phyloP scores from a whole-genome alignment of 345 rosid species.

The Rhizophora apiculata region DNA sequence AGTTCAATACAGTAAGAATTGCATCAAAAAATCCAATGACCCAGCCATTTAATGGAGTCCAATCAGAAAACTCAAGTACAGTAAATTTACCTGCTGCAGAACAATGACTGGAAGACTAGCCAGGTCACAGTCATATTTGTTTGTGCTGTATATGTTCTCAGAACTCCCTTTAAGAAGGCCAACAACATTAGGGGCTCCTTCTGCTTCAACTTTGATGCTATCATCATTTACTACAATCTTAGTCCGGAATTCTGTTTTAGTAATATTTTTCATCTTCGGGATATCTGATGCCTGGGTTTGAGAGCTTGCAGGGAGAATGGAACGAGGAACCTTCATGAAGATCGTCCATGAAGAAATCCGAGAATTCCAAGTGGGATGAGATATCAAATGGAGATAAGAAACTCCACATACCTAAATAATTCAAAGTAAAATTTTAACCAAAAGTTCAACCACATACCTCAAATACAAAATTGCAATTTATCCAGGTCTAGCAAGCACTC shows the following conservation, averaged over 20 bases:
- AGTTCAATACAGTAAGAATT: too few relatives aligned
- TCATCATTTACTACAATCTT: constrained; percentile 75
- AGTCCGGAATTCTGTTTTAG: constrained; percentile 75
- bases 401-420: constrained; percentile 62
- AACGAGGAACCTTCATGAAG: constrained; percentile 70
- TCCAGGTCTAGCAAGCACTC: constrained; percentile 13
- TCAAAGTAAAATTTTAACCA: constrained; percentile 3
- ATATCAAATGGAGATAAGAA: constrained; percentile 77
- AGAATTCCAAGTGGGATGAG: constrained; percentile 95
- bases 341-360: constrained; percentile 91
- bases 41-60: too few relatives aligned
- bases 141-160: constrained; percentile 54
- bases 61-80: background rate
- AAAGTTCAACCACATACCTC: background rate
- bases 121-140: constrained; percentile 78
- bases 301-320: constrained; percentile 51
- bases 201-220: constrained; percentile 71
- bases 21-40: too few relatives aligned
- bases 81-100: constrained; percentile 73
- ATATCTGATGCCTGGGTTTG: constrained; percentile 35
- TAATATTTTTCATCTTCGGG: constrained; percentile 37
- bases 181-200: constrained; percentile 83
- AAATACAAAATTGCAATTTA: background rate
- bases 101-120: constrained; percentile 72
- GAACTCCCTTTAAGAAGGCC: constrained; percentile 65